Evolutionary conservation across 2,329 filamentous ascomycete species (phyloP).

Genomic region (Clonostachys solani): DNA sequence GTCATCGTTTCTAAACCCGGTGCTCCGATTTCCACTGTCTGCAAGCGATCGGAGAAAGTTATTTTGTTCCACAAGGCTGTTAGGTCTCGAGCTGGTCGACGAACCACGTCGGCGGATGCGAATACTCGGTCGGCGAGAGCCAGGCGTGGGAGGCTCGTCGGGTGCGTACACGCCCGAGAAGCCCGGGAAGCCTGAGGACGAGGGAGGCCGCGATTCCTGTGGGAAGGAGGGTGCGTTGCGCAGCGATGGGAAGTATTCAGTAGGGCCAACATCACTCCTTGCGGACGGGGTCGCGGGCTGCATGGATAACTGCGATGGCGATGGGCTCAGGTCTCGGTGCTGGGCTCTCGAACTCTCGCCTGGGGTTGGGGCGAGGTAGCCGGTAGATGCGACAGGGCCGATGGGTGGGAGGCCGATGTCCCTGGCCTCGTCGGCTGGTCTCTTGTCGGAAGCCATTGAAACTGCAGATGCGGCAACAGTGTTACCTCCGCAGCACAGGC

Average conservation of each 20-base stretch:
- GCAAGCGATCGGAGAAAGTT: too few species aligned
- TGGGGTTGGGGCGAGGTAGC: not conserved
- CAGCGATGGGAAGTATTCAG: slow-evolving; percentile 3
- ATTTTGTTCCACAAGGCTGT: too few species aligned
- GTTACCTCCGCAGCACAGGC: too few species aligned
- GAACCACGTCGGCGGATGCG: slow-evolving; percentile 1
- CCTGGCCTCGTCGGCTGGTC: not conserved
- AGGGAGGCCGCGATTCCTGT: not conserved
- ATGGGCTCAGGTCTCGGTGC: not conserved
- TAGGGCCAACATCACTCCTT: not conserved
- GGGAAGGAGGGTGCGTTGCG: not conserved
- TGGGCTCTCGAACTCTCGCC: not conserved
- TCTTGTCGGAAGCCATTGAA: not conserved
- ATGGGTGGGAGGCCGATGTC: not conserved
- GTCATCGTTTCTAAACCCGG: not conserved
- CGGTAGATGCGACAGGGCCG: slow-evolving; percentile 1
- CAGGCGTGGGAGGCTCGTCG: not conserved
- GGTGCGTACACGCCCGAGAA: not conserved
- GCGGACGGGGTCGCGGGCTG: not conserved
- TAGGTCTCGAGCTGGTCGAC: not conserved
- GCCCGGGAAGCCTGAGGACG: not conserved
- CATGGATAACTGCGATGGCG: not conserved
- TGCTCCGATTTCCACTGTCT: too few species aligned
- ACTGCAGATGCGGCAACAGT: too few species aligned
- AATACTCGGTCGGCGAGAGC: slow-evolving; percentile 23